These are phyloP conservation scores for Cordyceps tenuipes DNA, from an alignment of 2,329 filamentous ascomycete species.

Conservation along the genomic window DNA sequence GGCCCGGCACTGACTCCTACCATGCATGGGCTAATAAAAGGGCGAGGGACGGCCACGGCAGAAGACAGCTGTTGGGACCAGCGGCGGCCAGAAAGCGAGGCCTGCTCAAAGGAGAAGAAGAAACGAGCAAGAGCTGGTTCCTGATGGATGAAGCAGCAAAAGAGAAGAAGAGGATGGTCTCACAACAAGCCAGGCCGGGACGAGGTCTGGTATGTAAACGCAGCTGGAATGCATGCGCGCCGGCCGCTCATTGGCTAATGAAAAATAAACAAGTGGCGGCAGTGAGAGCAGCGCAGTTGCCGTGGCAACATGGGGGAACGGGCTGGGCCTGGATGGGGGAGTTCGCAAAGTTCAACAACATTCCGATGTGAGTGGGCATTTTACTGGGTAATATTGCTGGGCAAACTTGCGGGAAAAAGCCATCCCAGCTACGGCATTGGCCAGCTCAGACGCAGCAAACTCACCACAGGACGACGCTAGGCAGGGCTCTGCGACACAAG, in stretches of 20 bases:
- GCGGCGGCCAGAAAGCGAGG: conserved; percentile 9
- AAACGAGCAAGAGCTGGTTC: neutral
- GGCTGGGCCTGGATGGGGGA: neutral
- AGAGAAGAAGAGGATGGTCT: neutral
- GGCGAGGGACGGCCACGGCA: neutral
- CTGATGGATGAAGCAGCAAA: neutral
- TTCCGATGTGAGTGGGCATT: neutral
- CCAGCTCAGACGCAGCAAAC: neutral
- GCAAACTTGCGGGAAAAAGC: neutral
- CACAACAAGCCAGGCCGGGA: neutral
- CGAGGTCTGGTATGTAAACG: conserved; percentile 11
- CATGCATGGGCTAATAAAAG: neutral
- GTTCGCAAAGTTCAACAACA: neutral
- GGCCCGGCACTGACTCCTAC: neutral
- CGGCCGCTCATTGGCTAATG: conserved; percentile 21
- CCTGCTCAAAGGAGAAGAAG: conserved; percentile 4
- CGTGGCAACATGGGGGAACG: conserved; percentile 17
- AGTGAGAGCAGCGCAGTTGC: conserved; percentile 19
- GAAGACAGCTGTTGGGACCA: neutral
- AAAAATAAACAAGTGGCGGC: conserved; percentile 24
- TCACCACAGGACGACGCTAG: neutral
- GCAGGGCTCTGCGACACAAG: neutral
- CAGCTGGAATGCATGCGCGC: conserved; percentile 10
- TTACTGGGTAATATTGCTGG: neutral
- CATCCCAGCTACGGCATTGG: neutral